Conservation (phyloP, 805 yeast genomes). For the Wickerhamomyces xylosicus region DNA sequence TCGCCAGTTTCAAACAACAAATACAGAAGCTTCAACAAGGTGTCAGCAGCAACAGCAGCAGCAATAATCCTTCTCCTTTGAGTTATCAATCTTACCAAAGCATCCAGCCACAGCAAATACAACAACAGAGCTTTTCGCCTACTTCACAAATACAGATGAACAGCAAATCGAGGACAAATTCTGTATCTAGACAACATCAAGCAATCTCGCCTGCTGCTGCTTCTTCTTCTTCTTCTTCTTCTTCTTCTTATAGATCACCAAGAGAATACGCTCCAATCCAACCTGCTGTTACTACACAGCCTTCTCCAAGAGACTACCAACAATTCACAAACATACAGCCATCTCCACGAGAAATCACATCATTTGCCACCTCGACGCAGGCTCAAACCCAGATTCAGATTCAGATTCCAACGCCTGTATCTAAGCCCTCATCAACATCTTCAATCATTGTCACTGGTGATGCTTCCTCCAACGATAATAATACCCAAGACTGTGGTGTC, state of each 20-base stretch:
- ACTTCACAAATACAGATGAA: no score
- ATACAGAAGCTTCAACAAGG: neutral
- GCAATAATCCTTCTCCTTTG: neutral
- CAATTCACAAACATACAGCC: constrained; percentile 19
- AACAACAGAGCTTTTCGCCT: no score
- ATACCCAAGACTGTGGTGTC: constrained; percentile 42
- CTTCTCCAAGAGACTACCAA: constrained; percentile 5
- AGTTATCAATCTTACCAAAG: neutral
- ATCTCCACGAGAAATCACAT: constrained; percentile 36
- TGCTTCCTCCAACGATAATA: constrained; percentile 15
- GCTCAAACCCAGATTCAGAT: neutral
- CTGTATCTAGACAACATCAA: no score
- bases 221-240: neutral
- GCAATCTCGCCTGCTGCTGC: no score
- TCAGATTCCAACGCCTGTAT: constrained; percentile 26
- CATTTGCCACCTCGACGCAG: constrained; percentile 2
- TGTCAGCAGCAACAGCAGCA: constrained; percentile 1
- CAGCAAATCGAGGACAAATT: no score
- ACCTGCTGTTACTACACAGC: constrained; percentile 1
- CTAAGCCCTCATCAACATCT: constrained; percentile 22
- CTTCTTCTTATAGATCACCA: neutral
- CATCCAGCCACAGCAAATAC: constrained; percentile 3
- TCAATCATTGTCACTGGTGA: constrained; percentile 28
- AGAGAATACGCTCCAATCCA: constrained; percentile 3
- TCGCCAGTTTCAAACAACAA: constrained; percentile 11